Percentiles rank a stretch among this genome's conserved stretches.
phyloP scores from a whole-genome alignment of 768 basidiomycete species.

The Imleria badia region DNA sequence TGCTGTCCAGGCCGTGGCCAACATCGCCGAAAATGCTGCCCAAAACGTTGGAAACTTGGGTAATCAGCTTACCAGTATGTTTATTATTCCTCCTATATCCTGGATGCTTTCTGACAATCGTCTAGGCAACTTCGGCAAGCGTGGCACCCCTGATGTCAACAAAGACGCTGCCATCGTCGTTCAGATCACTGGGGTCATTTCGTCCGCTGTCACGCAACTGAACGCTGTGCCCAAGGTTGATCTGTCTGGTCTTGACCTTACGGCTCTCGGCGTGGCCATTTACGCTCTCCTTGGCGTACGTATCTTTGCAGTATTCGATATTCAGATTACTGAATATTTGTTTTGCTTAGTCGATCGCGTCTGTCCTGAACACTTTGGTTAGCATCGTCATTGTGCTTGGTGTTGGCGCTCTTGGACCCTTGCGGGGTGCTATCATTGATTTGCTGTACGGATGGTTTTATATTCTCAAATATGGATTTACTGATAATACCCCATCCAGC shows the following conservation, averaged over 20 bases:
- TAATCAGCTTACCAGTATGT: no score
- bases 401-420: background rate
- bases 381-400: background rate
- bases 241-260: background rate
- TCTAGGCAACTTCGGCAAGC: background rate
- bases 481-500: background rate
- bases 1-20: no score
- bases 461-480: background rate
- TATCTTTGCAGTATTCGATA: background rate
- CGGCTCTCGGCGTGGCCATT: background rate
- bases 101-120: no score
- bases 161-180: background rate
- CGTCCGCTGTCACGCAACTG: background rate
- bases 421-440: background rate
- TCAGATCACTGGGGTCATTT: background rate
- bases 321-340: background rate
- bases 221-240: background rate
- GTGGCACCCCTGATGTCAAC: background rate
- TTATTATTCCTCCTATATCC: no score
- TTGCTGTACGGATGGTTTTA: background rate
- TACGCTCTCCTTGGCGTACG: slow-evolving; percentile 4
- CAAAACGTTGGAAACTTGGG: no score
- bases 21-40: no score
- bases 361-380: background rate
- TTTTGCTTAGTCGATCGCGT: background rate